Percentiles rank a stretch among this genome's conserved stretches.
phyloP scores from a whole-genome alignment of 495 filamentous ascomycete genomes.

The Saxispiralis lemnorum region DNA sequence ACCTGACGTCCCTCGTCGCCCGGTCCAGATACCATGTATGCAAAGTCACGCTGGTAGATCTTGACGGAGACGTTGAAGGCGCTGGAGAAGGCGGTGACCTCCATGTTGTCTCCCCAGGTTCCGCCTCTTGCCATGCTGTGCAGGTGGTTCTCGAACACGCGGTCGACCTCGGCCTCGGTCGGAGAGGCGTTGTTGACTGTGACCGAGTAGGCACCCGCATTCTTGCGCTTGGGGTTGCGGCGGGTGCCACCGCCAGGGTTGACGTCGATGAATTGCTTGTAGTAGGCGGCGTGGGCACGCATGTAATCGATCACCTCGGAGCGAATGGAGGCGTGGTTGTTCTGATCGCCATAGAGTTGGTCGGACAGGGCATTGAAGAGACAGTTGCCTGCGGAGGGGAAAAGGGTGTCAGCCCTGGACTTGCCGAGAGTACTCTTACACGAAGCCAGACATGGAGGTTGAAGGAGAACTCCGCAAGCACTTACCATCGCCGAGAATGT shows the following conservation, averaged over 20 bases:
- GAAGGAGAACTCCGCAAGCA: background rate
- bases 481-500: conserved; percentile 36
- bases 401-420: conserved; percentile 6
- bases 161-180: conserved; percentile 40
- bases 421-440: background rate
- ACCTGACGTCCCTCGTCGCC: conserved; percentile 26
- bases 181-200: conserved; percentile 23
- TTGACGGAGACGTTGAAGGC: conserved; percentile 45
- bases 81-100: conserved; percentile 50
- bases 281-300: conserved; percentile 39
- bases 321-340: conserved; percentile 41
- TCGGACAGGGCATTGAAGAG: conserved; percentile 64
- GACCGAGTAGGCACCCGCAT: conserved; percentile 30
- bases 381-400: conserved; percentile 43
- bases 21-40: conserved; percentile 21
- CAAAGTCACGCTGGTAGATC: conserved; percentile 37
- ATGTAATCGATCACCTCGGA: conserved; percentile 45
- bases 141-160: conserved; percentile 44
- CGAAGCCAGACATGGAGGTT: no score
- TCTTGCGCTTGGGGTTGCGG: conserved; percentile 45
- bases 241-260: conserved; percentile 39
- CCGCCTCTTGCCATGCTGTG: conserved; percentile 41
- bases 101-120: conserved; percentile 55
- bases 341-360: conserved; percentile 50
- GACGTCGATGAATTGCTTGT: conserved; percentile 48